These are phyloP conservation scores for Phaseolus lunatus DNA, from an alignment of 306 rosid species.

Conservation along the genomic window DNA sequence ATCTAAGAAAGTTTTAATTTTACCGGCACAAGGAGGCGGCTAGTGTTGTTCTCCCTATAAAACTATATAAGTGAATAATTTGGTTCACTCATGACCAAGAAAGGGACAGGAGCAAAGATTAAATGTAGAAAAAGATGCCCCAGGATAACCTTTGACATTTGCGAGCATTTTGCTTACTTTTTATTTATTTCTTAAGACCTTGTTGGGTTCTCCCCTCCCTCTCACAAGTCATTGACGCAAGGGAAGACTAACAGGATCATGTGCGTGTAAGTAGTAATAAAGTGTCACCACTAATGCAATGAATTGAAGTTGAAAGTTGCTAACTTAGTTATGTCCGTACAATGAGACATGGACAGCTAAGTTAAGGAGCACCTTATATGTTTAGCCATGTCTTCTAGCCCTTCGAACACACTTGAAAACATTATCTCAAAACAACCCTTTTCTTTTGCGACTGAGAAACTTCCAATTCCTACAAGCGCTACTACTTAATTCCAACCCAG, in stretches of 20 bases:
- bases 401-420: conserved; percentile 41
- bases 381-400: conserved; percentile 31
- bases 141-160: conserved; percentile 39
- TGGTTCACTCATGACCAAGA: conserved; percentile 25
- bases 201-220: conserved; percentile 19
- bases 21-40: conserved; percentile 9
- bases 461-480: conserved; percentile 9
- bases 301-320: conserved; percentile 34
- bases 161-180: conserved; percentile 1
- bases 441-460: conserved; percentile 33
- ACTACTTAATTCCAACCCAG: neutral
- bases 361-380: conserved; percentile 44
- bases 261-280: conserved; percentile 33
- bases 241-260: conserved; percentile 37
- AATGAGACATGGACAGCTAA: conserved; percentile 48
- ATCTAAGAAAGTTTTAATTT: conserved; percentile 43
- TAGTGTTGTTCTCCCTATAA: conserved; percentile 1
- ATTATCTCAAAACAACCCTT: conserved; percentile 42
- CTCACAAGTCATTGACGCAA: conserved; percentile 16
- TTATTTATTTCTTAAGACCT: neutral
- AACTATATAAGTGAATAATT: conserved; percentile 23
- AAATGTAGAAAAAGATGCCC: conserved; percentile 24
- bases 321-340: conserved; percentile 49
- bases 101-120: conserved; percentile 42
- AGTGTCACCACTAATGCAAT: conserved; percentile 39